phyloP scores from a whole-genome alignment of 129 eudicot species.

The Pseudognaphalium luteoalbum region DNA sequence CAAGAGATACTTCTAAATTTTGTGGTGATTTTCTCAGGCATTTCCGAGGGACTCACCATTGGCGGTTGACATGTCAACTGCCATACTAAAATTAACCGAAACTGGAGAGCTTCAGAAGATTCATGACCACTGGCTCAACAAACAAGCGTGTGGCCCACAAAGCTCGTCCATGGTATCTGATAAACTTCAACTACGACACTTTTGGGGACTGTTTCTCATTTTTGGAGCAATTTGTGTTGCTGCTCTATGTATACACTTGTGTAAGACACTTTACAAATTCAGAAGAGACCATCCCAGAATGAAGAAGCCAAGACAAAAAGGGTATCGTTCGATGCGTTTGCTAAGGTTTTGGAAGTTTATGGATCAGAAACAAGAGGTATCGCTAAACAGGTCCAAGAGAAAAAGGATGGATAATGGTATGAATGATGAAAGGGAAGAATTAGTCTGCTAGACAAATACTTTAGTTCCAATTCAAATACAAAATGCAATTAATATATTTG shows the following conservation, averaged over 20 bases:
- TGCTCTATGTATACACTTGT: background rate
- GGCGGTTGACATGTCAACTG: conserved; percentile 3
- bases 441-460: too few species aligned
- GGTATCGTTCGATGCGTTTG: background rate
- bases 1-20: background rate
- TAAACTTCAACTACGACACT: background rate
- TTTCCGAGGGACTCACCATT: background rate
- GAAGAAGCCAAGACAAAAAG: background rate
- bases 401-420: background rate
- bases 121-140: background rate
- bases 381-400: background rate
- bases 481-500: too few species aligned
- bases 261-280: background rate
- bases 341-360: background rate
- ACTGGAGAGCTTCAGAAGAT: background rate
- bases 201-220: background rate
- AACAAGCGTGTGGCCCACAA: conserved; percentile 4
- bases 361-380: background rate
- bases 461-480: too few species aligned
- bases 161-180: background rate
- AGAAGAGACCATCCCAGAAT: background rate
- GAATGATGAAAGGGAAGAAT: background rate
- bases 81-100: background rate
- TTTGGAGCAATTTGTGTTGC: background rate
- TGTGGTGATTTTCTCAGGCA: background rate